Evolutionary conservation across 441 rosid genomes (phyloP), one percentile per base, ranked within the genome.

Genomic region (Theobroma grandiflorum): DNA sequence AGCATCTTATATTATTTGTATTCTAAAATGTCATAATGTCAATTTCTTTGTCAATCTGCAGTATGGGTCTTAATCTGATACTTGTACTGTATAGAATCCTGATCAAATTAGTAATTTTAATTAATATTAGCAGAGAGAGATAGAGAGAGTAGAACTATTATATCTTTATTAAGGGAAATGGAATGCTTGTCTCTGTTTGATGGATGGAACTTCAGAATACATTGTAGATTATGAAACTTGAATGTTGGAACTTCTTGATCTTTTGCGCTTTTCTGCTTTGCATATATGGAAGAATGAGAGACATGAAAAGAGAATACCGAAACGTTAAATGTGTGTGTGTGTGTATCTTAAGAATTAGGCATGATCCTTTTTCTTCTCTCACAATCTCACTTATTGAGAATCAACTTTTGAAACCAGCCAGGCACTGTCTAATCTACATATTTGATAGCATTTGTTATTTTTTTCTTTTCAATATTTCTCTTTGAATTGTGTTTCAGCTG

Each of bases 401-500:
- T 11, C 40, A 43, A 22, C 70, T 5, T 61, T 45, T 35, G 7
- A 45, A 62, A 49, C 33, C 2, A 76, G 35, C 18, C 59, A 18
- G n/a, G 35, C 38, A 2, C 18, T 18, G 52, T 40, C 35, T 49
- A 22, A 5, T 47, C 18, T 45, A 15, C 18, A 47, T 0, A 31
- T 49, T 35, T 55, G 5, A 40, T 74, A 18, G 38, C 45, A 10
- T 22, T 8, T 40, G 68, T 53, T 42, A 26, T 11, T 55, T 7
- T 6, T 42, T 6, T 61, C 0, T 63, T 76, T 63, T 75, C 12
- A 8, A 50, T 50, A 33, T 59, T 22, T 42, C 53, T 37, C 2
- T 15, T 50, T 45, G 37, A 8, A 10, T 15, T 42, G 37, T 75
- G 61, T 77, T 42, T 74, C 20, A 57, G 74, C 61, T 71, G 40